Evolutionary conservation across 208 protist genomes (phyloP).

Genomic region (Borovskyia barvae): DNA sequence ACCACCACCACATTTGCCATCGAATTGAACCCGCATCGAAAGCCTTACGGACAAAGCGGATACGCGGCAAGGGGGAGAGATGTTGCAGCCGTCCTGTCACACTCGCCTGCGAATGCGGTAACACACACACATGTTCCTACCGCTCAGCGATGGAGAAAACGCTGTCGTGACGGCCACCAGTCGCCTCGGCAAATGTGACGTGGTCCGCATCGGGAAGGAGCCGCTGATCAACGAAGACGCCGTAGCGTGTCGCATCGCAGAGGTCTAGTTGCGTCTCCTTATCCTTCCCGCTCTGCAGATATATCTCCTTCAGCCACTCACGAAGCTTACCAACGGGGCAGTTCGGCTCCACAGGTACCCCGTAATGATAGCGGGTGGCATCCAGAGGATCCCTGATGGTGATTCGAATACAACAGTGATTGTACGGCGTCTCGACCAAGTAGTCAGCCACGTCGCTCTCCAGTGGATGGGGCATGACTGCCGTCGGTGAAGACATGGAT

Average conservation of each 20-base stretch:
- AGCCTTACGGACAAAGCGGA: too few relatives aligned
- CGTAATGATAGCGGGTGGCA: conserved; percentile 34
- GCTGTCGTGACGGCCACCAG: conserved; percentile 49
- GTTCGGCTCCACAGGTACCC: conserved; percentile 42
- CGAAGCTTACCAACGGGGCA: conserved; percentile 43
- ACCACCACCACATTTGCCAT: too few relatives aligned
- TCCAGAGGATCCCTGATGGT: conserved; percentile 47
- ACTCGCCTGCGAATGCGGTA: too few relatives aligned
- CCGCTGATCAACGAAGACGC: conserved; percentile 31
- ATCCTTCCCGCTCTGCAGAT: background rate
- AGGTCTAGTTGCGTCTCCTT: conserved; percentile 11
- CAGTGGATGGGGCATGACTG: too few relatives aligned
- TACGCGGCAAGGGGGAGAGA: too few relatives aligned
- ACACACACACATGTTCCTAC: conserved; percentile 14
- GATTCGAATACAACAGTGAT: conserved; percentile 33
- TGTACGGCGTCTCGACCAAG: too few relatives aligned
- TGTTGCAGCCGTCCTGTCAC: too few relatives aligned
- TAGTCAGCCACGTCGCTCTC: too few relatives aligned
- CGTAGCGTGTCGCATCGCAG: conserved; percentile 24
- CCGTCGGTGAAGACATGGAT: too few relatives aligned
- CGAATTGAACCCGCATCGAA: too few relatives aligned
- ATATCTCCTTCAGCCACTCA: conserved; percentile 39
- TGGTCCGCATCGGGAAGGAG: conserved; percentile 20
- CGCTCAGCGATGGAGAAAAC: conserved; percentile 36
- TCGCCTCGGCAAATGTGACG: conserved; percentile 39